phyloP scores from a whole-genome alignment of 2,329 filamentous ascomycete species.

The Teratosphaeria destructans region DNA sequence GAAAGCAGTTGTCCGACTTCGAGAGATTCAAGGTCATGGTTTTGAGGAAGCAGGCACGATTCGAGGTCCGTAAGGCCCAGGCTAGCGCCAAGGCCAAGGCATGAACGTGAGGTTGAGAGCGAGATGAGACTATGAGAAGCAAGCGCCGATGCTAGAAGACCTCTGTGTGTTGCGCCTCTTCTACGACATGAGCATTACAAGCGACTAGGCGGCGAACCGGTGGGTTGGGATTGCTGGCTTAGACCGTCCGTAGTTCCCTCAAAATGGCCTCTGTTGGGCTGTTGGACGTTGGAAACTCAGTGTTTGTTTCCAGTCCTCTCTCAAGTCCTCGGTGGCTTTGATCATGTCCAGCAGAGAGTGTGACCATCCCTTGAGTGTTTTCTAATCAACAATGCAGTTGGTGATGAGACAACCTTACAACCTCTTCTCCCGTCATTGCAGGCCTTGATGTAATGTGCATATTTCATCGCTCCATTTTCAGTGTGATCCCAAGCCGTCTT shows the following conservation, averaged over 20 bases:
- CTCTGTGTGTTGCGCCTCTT: background rate
- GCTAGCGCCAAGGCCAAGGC: slow-evolving; percentile 81
- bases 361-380: background rate
- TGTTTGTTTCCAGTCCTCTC: background rate
- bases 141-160: background rate
- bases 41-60: slow-evolving; percentile 96
- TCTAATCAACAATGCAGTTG: too few species aligned
- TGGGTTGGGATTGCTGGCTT: slow-evolving; percentile 6
- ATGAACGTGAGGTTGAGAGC: slow-evolving; percentile 14
- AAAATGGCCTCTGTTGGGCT: background rate
- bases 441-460: too few species aligned
- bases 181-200: background rate
- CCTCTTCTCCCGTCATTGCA: too few species aligned
- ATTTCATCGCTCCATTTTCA: too few species aligned
- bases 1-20: slow-evolving; percentile 91
- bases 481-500: background rate
- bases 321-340: background rate
- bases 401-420: too few species aligned
- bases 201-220: slow-evolving; percentile 5
- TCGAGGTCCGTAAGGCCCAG: slow-evolving; percentile 93
- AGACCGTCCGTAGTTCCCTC: slow-evolving; percentile 6
- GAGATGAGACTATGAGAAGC: background rate
- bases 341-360: too few species aligned
- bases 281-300: background rate
- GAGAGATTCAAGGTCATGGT: slow-evolving; percentile 99